These are phyloP conservation scores for Saccharata proteae DNA, from an alignment of 2,329 filamentous ascomycete genomes.

Conservation along the genomic window DNA sequence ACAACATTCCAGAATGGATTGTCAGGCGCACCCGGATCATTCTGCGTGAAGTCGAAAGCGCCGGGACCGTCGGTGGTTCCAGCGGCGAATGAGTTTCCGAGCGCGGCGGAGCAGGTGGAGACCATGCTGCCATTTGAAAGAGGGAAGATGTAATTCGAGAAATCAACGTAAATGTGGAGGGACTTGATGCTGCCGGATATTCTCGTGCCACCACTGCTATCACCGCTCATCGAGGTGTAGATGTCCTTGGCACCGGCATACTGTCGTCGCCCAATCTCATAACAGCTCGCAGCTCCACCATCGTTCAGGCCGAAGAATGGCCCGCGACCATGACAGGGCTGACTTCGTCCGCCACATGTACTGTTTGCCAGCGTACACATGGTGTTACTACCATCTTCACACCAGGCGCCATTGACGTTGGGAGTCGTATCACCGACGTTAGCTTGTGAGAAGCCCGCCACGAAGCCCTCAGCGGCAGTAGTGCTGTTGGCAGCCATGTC, in stretches of 20 bases:
- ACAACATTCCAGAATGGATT: conserved; percentile 75
- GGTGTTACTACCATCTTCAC: conserved; percentile 63
- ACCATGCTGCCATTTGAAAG: conserved; percentile 61
- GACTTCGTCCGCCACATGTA: conserved; percentile 63
- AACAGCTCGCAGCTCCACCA: conserved; percentile 54
- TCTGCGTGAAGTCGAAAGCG: conserved; percentile 87
- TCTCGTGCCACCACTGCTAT: conserved; percentile 27
- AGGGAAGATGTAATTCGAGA: conserved; percentile 61
- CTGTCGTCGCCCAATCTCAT: conserved; percentile 65
- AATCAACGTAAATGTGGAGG: conserved; percentile 76
- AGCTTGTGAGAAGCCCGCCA: conserved; percentile 85
- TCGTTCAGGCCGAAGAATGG: conserved; percentile 57
- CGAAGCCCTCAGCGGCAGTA: conserved; percentile 52
- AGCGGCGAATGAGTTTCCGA: conserved; percentile 87
- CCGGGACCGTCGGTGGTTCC: conserved; percentile 89
- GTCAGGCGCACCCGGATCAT: conserved; percentile 59
- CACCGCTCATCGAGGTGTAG: conserved; percentile 43
- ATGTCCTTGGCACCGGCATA: conserved; percentile 47
- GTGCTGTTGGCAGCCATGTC: conserved; percentile 38
- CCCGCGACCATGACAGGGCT: conserved; percentile 62
- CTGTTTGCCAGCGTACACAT: conserved; percentile 69
- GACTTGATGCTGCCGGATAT: conserved; percentile 60
- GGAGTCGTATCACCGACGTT: conserved; percentile 87
- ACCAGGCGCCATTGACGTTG: conserved; percentile 78
- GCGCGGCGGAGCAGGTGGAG: conserved; percentile 69